Percentiles rank a stretch among this genome's conserved stretches.
Conservation (phyloP, 116 monocot genomes). For the Trichopus zeylanicus region DNA sequence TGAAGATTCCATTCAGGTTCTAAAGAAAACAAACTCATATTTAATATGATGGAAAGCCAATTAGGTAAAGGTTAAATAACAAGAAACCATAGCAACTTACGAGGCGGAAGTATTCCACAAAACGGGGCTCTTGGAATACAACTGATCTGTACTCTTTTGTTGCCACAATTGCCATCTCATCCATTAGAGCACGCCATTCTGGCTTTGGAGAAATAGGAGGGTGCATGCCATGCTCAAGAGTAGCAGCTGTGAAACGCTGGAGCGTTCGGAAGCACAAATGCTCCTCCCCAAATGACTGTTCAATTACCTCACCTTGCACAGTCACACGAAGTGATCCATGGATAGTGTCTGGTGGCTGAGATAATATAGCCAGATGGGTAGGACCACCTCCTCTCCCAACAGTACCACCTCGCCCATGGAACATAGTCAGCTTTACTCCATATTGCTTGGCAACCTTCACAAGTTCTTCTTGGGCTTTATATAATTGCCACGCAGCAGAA, state of each 20-base stretch:
- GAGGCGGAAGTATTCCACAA: slow-evolving; percentile 95
- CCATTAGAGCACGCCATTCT: slow-evolving; percentile 96
- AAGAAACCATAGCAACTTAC: slow-evolving; percentile 40
- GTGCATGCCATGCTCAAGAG: slow-evolving; percentile 96
- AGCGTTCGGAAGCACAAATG: slow-evolving; percentile 95
- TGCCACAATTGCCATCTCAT: slow-evolving; percentile 85
- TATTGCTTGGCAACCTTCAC: slow-evolving; percentile 73
- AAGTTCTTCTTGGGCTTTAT: slow-evolving; percentile 94
- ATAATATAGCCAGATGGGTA: slow-evolving; percentile 93
- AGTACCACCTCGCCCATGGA: slow-evolving; percentile 92
- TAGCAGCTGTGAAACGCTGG: slow-evolving; percentile 86
- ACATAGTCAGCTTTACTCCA: slow-evolving; percentile 93
- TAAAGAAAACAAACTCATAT: background rate
- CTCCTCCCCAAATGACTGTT: slow-evolving; percentile 95
- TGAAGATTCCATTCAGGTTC: background rate
- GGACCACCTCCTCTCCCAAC: slow-evolving; percentile 97
- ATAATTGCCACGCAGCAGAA: slow-evolving; percentile 94
- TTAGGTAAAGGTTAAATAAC: background rate
- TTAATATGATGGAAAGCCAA: background rate
- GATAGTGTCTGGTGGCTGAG: slow-evolving; percentile 90
- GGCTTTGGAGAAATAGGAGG: slow-evolving; percentile 90
- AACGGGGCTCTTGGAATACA: slow-evolving; percentile 86
- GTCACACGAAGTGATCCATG: slow-evolving; percentile 92
- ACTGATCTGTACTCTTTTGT: slow-evolving; percentile 82
- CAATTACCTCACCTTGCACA: slow-evolving; percentile 96